These are phyloP conservation scores for Podospora pseudopauciseta DNA, from an alignment of 495 filamentous ascomycete genomes.

Conservation along the genomic window DNA sequence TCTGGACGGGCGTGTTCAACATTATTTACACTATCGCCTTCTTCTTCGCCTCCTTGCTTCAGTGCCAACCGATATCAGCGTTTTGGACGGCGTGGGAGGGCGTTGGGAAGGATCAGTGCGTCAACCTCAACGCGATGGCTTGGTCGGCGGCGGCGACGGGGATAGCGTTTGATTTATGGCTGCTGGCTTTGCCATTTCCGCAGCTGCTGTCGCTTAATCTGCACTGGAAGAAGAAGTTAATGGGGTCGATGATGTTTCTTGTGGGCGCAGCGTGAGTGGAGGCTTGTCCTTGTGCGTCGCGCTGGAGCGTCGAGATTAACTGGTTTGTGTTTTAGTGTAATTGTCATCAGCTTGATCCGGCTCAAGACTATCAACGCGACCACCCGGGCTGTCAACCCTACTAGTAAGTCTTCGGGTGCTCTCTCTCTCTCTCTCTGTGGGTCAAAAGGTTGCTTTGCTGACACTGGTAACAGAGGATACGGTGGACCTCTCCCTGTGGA, in stretches of 20 bases:
- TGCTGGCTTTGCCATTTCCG: slow-evolving; percentile 37
- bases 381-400: slow-evolving; percentile 26
- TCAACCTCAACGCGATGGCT: slow-evolving; percentile 28
- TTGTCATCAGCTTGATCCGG: slow-evolving; percentile 31
- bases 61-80: slow-evolving; percentile 41
- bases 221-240: slow-evolving; percentile 36
- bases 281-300: not conserved
- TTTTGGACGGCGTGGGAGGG: slow-evolving; percentile 35
- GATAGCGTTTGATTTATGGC: slow-evolving; percentile 37
- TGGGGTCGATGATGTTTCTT: slow-evolving; percentile 36
- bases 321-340: slow-evolving; percentile 18
- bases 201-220: slow-evolving; percentile 33
- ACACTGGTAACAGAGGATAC: slow-evolving; percentile 26
- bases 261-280: slow-evolving; percentile 35
- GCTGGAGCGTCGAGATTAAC: slow-evolving; percentile 3
- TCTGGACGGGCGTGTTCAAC: slow-evolving; percentile 33
- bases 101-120: slow-evolving; percentile 26
- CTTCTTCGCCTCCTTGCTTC: slow-evolving; percentile 36
- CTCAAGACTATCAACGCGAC: slow-evolving; percentile 33
- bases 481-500: slow-evolving; percentile 30
- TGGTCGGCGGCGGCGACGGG: slow-evolving; percentile 34
- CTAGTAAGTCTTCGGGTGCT: slow-evolving; percentile 19
- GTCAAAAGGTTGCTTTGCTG: not conserved
- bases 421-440: not conserved
- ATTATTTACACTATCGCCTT: slow-evolving; percentile 39